Evolutionary conservation across 148 eudicot genomes (phyloP), one percentile per base, ranked within the genome.

Genomic region (Gaultheria prostrata): DNA sequence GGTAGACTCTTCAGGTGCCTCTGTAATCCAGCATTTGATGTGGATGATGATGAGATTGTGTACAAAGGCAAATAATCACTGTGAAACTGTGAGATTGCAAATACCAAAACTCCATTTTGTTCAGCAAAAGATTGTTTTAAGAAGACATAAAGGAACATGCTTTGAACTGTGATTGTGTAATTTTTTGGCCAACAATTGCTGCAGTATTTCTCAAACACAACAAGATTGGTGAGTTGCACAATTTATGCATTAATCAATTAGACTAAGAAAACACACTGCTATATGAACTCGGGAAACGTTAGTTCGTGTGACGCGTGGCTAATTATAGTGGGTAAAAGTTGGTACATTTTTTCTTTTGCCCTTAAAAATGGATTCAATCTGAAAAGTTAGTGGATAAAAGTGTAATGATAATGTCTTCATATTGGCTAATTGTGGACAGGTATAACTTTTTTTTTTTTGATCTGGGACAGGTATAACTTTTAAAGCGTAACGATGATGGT

Each of bases 11-110:
- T 95, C 86, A 89, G 98, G 85, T 96, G 98, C 82, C 90, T 96
- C 28, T 96, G 98, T 82, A 96, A 90, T 80, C 98, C 98, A 8
- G 96, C 96, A 20, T 93, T 90, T 57, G 92, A 94, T 80, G 98
- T 96, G 50, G 98, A 96, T 78, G 98, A 96, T 75, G 98, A 96
- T 6, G 98, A 96, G 89, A 94, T 94, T 71, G 94, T 92, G 13
- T 94, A 94, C 89, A 91, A 86, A 53, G 92, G 93, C 83, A 96
- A 91, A 94, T 93, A 86, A 91, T 33, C 1, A 71, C 35, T 33
- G 10, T 0, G 11, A 71, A 28, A 4, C 79, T 77, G 12, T 28
- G 8, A 50, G 39, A 48, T 49, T 18, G 48, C 65, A 14, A 77
- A 45, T 49, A 3, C 9, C 53, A 6, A 46, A 33, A 33, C 54